A percentile compares a stretch with the other conserved stretches of the same genome.
phyloP scores from a whole-genome alignment of 108 stramenopile genomes.

The Chaetoceros muelleri region DNA sequence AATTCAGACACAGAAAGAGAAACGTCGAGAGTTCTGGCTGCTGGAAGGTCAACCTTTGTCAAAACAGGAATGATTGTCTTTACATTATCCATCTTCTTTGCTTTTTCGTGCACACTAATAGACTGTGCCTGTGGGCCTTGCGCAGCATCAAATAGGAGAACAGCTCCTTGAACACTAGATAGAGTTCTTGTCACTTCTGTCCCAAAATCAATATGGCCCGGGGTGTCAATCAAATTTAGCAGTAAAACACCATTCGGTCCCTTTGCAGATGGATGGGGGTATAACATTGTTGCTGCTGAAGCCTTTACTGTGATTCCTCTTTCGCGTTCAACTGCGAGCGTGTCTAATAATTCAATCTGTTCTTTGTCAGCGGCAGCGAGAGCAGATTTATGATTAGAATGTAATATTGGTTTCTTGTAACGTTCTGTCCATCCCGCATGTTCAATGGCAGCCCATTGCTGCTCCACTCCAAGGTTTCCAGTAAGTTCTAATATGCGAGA shows the following conservation, averaged over 20 bases:
- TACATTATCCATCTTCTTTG: conserved; percentile 46
- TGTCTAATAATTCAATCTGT: conserved; percentile 91
- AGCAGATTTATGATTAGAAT: background rate
- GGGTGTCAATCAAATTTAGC: conserved; percentile 93
- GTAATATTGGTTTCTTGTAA: conserved; percentile 1
- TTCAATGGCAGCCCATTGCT: conserved; percentile 43
- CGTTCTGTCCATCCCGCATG: conserved; percentile 1
- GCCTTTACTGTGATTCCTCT: conserved; percentile 98
- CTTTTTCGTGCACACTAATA: conserved; percentile 90
- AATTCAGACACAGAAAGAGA: conserved; percentile 77
- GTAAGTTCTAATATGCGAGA: conserved; percentile 79
- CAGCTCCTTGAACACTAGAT: conserved; percentile 91
- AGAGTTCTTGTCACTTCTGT: conserved; percentile 88
- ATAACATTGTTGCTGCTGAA: conserved; percentile 93
- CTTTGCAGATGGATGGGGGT: conserved; percentile 65
- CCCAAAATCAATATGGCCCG: conserved; percentile 95
- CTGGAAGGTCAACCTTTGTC: conserved; percentile 95
- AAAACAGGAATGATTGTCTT: conserved; percentile 68
- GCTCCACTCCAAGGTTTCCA: conserved; percentile 62
- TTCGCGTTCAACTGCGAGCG: conserved; percentile 88
- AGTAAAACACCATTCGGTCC: conserved; percentile 58
- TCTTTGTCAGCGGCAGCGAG: conserved; percentile 32
- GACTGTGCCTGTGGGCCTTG: conserved; percentile 99
- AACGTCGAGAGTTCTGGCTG: conserved; percentile 70
- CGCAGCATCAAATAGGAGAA: conserved; percentile 83